Base-by-base conservation (phyloP, 108 stramenopile species). In the Discostella stelligeroides region DNA sequence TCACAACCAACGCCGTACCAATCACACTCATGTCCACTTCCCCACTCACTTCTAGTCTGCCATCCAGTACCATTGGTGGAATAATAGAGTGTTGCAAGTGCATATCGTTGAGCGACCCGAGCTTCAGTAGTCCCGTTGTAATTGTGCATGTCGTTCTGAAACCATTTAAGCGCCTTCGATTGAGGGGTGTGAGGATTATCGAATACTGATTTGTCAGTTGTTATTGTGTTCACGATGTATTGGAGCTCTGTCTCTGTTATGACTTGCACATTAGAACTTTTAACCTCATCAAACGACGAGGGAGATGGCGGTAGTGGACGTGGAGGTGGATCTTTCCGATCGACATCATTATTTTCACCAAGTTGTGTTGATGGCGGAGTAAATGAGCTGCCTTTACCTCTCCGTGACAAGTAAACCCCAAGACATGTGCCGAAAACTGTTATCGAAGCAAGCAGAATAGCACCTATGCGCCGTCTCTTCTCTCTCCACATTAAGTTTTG, bases 71-170 rank as follows among this genome's bases (percentile, higher is more conserved):
- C 84, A 47, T 82, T 76, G 17, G 84, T 82, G 49, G 81, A 49
- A 47, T 83, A 85, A 50, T 86, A 88, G 0, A 88, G 48, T 8
- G 73, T 71, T 15, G 79, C 86, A 24, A 85, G 66, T 37, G 70
- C 60, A 67, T 80, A 87, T 60, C 86, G 51, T 20, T 84, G 78
- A 14, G 75, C 66, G 2, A 84, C 39, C 15, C 77, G 67, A 10
- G 55, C 61, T 42, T 55, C 56, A 13, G 54, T 58, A 24, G 62
- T 51, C n/a, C 63, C 47, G 51, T 47, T 58, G 62, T 76, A 69
- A 29, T 49, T 76, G 12, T 54, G 17, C 47, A 68, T 68, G 20
- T 76, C 75, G 28, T 63, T 63, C 42, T 69, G 56, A 21, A 54
- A 58, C 75, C 75, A 76, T 27, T 37, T 47, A 46, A 63, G 46